These are phyloP conservation scores for Hortaea werneckii DNA, from an alignment of 2,329 filamentous ascomycete species.

Conservation along the genomic window DNA sequence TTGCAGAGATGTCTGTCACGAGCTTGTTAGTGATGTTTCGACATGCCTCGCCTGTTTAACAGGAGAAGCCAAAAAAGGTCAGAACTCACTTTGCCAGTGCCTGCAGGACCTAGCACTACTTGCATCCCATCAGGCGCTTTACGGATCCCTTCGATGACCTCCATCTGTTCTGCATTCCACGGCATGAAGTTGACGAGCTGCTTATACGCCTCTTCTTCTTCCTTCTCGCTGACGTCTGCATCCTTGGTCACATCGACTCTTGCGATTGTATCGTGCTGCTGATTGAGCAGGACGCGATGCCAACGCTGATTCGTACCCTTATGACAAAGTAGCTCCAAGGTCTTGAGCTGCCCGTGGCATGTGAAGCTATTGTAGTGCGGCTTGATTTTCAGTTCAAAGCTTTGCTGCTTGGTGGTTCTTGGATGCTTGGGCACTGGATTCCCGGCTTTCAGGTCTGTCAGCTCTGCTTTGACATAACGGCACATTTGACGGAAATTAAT, in stretches of 20 bases:
- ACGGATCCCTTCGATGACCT: conserved; percentile 7
- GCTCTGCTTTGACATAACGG: too few relatives aligned
- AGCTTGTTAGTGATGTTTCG: too few relatives aligned
- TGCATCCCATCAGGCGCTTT: conserved; percentile 3
- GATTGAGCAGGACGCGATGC: conserved; percentile 11
- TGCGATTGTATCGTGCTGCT: conserved; percentile 5
- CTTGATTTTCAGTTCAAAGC: background rate
- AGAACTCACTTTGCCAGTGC: conserved; percentile 6
- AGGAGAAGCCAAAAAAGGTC: too few relatives aligned
- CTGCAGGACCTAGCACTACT: conserved; percentile 8
- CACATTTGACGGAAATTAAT: too few relatives aligned
- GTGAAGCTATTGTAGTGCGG: conserved; percentile 6
- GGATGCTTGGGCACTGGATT: too few relatives aligned
- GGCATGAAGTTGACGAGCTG: conserved; percentile 5
- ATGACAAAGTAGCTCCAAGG: conserved; percentile 1
- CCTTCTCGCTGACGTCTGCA: background rate
- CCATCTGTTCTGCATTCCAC: conserved; percentile 10
- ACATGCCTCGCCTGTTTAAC: too few relatives aligned
- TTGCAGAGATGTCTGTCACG: conserved; percentile 7
- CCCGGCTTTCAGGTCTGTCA: too few relatives aligned
- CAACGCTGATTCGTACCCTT: conserved; percentile 4
- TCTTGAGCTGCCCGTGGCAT: conserved; percentile 16
- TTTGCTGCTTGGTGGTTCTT: too few relatives aligned
- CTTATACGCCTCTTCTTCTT: background rate
- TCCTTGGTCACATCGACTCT: conserved; percentile 5